phyloP scores from a whole-genome alignment of 257 asterid genomes.

The Petrea volubilis region DNA sequence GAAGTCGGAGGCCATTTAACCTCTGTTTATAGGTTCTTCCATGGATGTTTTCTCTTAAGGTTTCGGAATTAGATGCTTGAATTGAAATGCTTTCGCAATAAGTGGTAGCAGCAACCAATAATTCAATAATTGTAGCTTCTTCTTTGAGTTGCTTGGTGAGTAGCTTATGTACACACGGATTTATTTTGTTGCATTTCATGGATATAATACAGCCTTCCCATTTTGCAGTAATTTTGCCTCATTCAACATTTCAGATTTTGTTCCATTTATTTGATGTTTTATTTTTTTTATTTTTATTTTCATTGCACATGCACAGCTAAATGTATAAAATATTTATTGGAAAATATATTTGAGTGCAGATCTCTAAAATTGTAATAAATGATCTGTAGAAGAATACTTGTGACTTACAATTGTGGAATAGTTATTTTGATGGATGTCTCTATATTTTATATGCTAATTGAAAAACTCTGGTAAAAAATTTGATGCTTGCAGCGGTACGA shows the following conservation, averaged over 20 bases:
- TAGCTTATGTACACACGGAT: conserved; percentile 10
- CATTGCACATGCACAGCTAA: background rate
- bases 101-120: conserved; percentile 26
- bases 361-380: too few relatives aligned
- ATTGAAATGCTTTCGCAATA: conserved; percentile 22
- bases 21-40: conserved; percentile 22
- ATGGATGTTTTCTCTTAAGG: conserved; percentile 21
- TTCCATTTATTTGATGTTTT: background rate
- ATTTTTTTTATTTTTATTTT: too few relatives aligned
- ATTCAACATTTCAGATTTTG: background rate
- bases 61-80: conserved; percentile 21
- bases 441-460: too few relatives aligned
- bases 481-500: too few relatives aligned
- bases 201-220: conserved; percentile 20
- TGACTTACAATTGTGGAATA: too few relatives aligned
- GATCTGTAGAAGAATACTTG: too few relatives aligned
- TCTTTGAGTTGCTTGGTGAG: conserved; percentile 16
- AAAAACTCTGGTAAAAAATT: too few relatives aligned
- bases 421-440: too few relatives aligned
- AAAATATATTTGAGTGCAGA: too few relatives aligned
- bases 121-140: conserved; percentile 27
- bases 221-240: background rate
- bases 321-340: background rate
- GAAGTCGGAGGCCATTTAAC: conserved; percentile 19
- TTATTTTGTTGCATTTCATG: conserved; percentile 17